Base-by-base conservation (phyloP, 495 filamentous ascomycete genomes). In the Podospora australis region DNA sequence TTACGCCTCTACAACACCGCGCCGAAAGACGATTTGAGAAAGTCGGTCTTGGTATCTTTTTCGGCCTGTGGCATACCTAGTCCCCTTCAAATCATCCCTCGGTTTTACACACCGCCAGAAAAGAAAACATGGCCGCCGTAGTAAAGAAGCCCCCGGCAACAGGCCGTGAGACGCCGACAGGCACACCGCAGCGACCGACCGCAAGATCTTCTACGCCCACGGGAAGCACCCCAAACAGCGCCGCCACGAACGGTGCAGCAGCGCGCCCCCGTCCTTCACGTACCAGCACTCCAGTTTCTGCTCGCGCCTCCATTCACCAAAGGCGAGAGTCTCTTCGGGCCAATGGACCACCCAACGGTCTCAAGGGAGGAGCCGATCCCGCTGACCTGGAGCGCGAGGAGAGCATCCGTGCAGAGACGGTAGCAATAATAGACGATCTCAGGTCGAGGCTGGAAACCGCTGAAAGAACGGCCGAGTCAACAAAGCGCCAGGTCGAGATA, bases 381-480 rank as follows among this genome's bases (percentile, higher is more conserved):
- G 72, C 74, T 10, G 71, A 73, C 44, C 68, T 77, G 47, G 72
- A 81, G 42, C 67, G 71, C 32, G 78, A 80, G 32, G 75, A 80
- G 42, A 63, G 66, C 21, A 64, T 72, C 24, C 74, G 80, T 30
- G 77, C 74, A 14, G 79, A 96, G 66, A 84, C 82, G 43, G 79
- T 88, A 17, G 82, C 87, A 4, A 69, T 89, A 32, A 76, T 97
- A 36, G 88, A 94, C 35, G 92, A 98, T 50, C 65, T 97, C 34
- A 87, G 87, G 56, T 81, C 82, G 44, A 77, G 89, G 29, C 70
- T 96, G 32, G 78, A 83, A 57, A 88, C 86, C 61, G 84, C 89
- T 11, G 90, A 96, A 63, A 75, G 66, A 4, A 76, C 78, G 14
- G 84, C 86, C 8, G 88, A 94, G 54, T 82, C 92, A 52, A 85